Base-by-base conservation (phyloP, 2,329 filamentous ascomycete genomes). In the Shiraia sp. region DNA sequence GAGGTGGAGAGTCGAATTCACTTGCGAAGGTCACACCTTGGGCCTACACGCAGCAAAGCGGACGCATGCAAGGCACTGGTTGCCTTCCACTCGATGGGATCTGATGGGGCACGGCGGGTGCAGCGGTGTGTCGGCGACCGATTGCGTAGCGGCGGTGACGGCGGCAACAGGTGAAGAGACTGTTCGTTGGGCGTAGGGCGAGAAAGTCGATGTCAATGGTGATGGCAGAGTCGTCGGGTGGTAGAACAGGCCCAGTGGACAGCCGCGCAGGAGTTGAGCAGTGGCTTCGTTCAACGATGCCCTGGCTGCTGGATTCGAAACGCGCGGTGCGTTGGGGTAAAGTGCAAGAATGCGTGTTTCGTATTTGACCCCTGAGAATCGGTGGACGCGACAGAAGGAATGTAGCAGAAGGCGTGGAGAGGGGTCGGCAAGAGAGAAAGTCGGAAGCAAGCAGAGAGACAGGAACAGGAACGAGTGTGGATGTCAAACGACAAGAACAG, bases 221-320 rank as follows among this genome's bases (percentile, higher is more conserved):
- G 39, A 14, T 14, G 37, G 23, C 10, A 45, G 16, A 14, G 28
- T 45, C 29, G 46, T 47, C 39, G 32, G 41, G 51, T 46, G 12
- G 37, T 33, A 40, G 37, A 42, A 39, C 32, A 44, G 50, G 36
- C 41, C 34, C 39, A 19, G 44, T 34, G 45, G 52, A 44, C 49
- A 46, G 47, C 35, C 39, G 39, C 42, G 51, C 36, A 41, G 32
- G 31, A 45, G 45, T 28, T 31, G 40, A 52, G 53, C 44, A 45
- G 55, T 59, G 53, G 58, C 59, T 59, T 66, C 63, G 63, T 49
- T 64, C 61, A 63, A 47, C 63, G 63, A 67, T 53, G 59, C 46
- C 59, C 51, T 57, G 45, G 54, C 44, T 53, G 56, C 43, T 43
- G 52, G 51, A 45, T 57, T 59, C 60, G 66, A 69, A 70, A 70